Base-by-base conservation (phyloP, 805 yeast species). In the Priceomyces haplophilus region DNA sequence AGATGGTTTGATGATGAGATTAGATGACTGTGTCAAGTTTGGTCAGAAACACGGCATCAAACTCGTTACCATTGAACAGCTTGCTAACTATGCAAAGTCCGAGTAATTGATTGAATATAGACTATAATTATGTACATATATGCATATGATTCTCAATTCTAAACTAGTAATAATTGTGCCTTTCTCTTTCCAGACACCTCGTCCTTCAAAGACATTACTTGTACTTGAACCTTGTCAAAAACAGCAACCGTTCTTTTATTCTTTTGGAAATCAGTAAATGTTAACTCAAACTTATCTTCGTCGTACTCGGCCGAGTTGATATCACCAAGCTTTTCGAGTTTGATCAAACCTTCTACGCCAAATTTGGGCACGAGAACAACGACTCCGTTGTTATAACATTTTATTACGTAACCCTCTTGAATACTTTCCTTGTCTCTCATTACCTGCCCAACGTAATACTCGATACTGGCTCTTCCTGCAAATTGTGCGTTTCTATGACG, bases 401-500 rank as follows among this genome's bases (percentile, higher is more conserved):
- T 86, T 57, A 91, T 89, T 21, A 90, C 83, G 55, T 88, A 90
- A 7, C 98, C 99, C 50, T 88, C 89, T 60, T 88, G 95, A 12
- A 73, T 72, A 29, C 85, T 72, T 56, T 87, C 89, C 53, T 82
- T 83, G 58, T 82, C 83, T 61, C 88, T 86, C 86, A 93, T 85
- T 33, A 91, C 97, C 69, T 93, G 98, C 7, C 99, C 99, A 38
- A 93, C 99, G 58, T 88, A 93, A 67, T 93, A 93, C 62, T 93
- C 99, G 47, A 93, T 88, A 60, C 96, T 86, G 16, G 99, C 97
- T 60, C 99, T 79, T 30, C 99, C 99, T 1, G 99, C 99, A 72
- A 91, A 87, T 67, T 93, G 99, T 0, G 99, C 99, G 61, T 93
- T 93, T 65, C 99, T 81, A 63, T 93, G 99, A 53, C 97, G 83